Evolutionary conservation across 495 filamentous ascomycete genomes (phyloP), one percentile per base, ranked within the genome.

Genomic region (Talaromyces liani): DNA sequence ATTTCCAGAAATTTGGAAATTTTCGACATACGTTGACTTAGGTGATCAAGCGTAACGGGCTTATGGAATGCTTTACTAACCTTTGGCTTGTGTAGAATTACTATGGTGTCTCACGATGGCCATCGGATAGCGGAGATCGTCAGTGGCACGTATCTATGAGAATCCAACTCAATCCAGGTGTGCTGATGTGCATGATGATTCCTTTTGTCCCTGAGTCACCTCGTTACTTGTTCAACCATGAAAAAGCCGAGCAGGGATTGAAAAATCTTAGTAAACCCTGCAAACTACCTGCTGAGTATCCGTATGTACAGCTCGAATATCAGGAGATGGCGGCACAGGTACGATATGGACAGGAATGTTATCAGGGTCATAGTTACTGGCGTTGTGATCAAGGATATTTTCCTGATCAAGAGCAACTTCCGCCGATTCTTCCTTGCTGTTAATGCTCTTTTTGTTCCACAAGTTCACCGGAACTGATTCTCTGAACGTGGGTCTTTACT

Each of bases 251-350:
- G 36, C 12, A 41, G 9, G 36, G 36, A n/a, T 41, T 41, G 36
- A 65, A 76, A 62, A 82, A 82, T 34, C 78, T 88, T 7, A 80
- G 77, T 72, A 83, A 77, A 75, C 78, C 87, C 57, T 80, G 85
- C 14, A 80, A 84, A 36, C 78, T 88, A 8, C 71, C 78, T n/a
- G 68, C 70, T 1, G 79, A 84, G 33, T 80, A 89, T 63, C 72
- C 80, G 18, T 88, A 87, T 68, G 81, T 88, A 51, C 63, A 85
- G 6, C 81, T 66, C 7, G 70, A 72, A 58, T 72, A 64, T 24
- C 65, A 64, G 18, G 70, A 73, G 60, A 73, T 70, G 20, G 24
- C 64, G 51, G 65, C 67, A 6, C 70, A 73, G 61, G 71, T 69
- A 16, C 64, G 59, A n/a, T 63, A 68, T 34, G 71, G 69, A 49